Evolutionary conservation across 2,329 filamentous ascomycete genomes (phyloP), one percentile per base, ranked within the genome.

Genomic region (Diaporthe capsici): DNA sequence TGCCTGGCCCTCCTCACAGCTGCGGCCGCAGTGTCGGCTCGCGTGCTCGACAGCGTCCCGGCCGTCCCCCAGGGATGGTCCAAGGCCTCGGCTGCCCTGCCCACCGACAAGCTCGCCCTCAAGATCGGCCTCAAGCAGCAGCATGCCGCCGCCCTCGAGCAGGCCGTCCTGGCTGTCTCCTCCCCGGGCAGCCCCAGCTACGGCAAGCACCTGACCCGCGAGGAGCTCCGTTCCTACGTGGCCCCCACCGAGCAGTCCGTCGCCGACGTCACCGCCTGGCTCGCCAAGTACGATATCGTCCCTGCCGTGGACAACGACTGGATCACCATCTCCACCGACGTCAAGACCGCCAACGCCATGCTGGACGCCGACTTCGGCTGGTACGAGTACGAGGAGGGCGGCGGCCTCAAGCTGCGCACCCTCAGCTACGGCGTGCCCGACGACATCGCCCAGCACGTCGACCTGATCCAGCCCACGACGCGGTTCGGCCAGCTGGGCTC

Each of bases 381-480:
- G 78, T 93, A 90, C 80, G 85, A 87, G 76, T 87, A 89, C 78
- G 79, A 83, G 17, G 82, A 83, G 17, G 84, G 82, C 28, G 81
- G 84, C 17, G 80, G 82, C 13, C 83, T 84, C 53, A 88, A 85
- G 78, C 86, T 93, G 53, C 88, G 92, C 51, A 85, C 85, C 6
- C 80, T 86, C 22, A 84, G 87, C 63, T 94, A 94, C 82, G 93
- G 90, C 0, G 87, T 94, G 1, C 93, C 92, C 0, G 85, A 85
- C 70, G 82, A 86, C 0, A 82, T 94, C 10, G 86, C 87, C 71
- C 79, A 84, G 58, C 86, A 91, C 79, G 86, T 94, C 75, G 89
- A 90, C 75, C 86, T 93, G 80, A 90, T 94, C 67, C 90, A 93
- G 81, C 92, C 92, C 1, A 93, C 92, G 0, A 93, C 90, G 5